A percentile compares a stretch with the other conserved stretches of the same genome.
phyloP scores from a whole-genome alignment of 2,329 filamentous ascomycete species.

The Periconia sp. region DNA sequence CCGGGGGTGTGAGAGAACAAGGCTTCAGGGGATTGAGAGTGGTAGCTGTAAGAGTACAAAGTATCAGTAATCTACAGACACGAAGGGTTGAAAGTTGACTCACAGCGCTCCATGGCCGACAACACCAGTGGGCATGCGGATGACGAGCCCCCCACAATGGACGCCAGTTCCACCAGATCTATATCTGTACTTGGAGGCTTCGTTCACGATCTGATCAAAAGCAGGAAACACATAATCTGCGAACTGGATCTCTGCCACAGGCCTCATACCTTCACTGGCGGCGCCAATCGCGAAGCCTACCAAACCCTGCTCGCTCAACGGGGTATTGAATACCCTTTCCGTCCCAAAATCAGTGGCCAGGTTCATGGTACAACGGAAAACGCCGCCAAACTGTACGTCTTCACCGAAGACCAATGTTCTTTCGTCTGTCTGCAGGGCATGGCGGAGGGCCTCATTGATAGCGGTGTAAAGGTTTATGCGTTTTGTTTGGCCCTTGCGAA shows the following conservation, averaged over 20 bases:
- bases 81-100: conserved; percentile 15
- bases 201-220: conserved; percentile 92
- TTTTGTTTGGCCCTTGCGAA: conserved; percentile 70
- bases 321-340: conserved; percentile 94
- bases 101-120: conserved; percentile 84
- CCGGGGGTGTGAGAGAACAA: conserved; percentile 89
- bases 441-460: conserved; percentile 85
- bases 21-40: conserved; percentile 85
- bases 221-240: conserved; percentile 93
- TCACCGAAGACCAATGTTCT: conserved; percentile 91
- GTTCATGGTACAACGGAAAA: conserved; percentile 93
- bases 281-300: conserved; percentile 90
- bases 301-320: conserved; percentile 90
- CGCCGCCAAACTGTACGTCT: conserved; percentile 94
- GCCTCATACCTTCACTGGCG: conserved; percentile 87
- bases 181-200: conserved; percentile 86
- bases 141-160: conserved; percentile 73
- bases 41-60: conserved; percentile 55
- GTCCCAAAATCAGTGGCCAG: conserved; percentile 83
- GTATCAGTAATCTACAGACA: conserved; percentile 5
- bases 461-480: conserved; percentile 93
- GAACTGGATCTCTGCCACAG: conserved; percentile 93
- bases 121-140: conserved; percentile 86
- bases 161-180: conserved; percentile 60
- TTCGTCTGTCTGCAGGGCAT: conserved; percentile 80